phyloP scores from a whole-genome alignment of 2,329 filamentous ascomycete species.

The Ilyonectria robusta region DNA sequence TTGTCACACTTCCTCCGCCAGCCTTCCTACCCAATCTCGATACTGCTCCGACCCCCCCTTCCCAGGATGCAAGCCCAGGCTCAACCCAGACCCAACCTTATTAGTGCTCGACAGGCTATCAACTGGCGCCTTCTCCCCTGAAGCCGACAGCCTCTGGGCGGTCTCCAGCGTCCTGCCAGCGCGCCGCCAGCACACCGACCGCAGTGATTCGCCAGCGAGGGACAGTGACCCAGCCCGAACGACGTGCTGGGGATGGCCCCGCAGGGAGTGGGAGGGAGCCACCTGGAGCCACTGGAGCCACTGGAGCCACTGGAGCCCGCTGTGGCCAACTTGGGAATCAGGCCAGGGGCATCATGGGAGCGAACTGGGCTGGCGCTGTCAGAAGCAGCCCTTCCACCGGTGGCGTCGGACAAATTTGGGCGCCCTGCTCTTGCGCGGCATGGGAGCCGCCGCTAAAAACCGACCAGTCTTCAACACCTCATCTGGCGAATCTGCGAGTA shows the following conservation, averaged over 20 bases:
- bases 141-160: conserved; percentile 34
- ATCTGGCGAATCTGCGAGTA: too few species aligned
- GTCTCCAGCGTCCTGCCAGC: conserved; percentile 12
- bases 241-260: conserved; percentile 39
- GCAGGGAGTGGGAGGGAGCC: conserved; percentile 20
- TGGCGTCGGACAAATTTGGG: conserved; percentile 19
- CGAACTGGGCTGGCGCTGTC: neutral
- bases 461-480: neutral
- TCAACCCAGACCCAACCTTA: conserved; percentile 32
- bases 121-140: conserved; percentile 40
- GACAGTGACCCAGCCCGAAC: conserved; percentile 37
- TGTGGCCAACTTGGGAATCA: neutral
- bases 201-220: conserved; percentile 36
- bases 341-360: neutral
- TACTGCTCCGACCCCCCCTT: conserved; percentile 31
- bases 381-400: conserved; percentile 18
- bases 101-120: conserved; percentile 8
- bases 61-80: conserved; percentile 17
- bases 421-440: conserved; percentile 26
- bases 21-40: conserved; percentile 41
- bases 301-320: conserved; percentile 9
- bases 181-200: conserved; percentile 12
- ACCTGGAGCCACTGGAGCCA: too few species aligned
- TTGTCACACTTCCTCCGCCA: too few species aligned
- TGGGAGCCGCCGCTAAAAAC: conserved; percentile 3